Evolutionary conservation across 139 green algal genomes (phyloP).

Genomic region (Chlamydomonas asymmetrica): DNA sequence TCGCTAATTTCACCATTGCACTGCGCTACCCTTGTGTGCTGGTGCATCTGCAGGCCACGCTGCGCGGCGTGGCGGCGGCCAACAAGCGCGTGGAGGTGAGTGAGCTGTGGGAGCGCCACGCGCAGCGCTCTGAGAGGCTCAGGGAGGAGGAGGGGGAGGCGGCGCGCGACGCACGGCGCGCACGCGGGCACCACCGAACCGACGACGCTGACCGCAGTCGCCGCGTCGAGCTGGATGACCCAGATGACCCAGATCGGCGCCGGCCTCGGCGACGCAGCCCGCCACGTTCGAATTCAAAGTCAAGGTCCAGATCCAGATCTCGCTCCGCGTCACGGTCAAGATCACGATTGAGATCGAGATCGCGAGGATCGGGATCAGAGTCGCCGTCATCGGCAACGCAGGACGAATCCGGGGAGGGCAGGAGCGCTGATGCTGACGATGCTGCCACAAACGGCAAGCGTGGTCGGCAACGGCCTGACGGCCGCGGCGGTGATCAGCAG

Average conservation of each 20-base stretch:
- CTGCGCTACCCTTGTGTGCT: no score
- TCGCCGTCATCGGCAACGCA: no score
- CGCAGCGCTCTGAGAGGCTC: no score
- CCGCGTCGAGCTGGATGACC: neutral
- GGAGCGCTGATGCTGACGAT: neutral
- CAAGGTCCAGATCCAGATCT: neutral
- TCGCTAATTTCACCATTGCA: no score
- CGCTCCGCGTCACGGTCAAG: neutral
- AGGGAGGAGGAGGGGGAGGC: conserved; percentile 35
- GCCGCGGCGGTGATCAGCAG: neutral
- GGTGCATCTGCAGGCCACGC: conserved; percentile 42
- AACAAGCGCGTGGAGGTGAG: conserved; percentile 61
- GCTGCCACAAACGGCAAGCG: neutral
- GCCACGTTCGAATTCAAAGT: neutral
- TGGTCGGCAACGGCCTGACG: neutral
- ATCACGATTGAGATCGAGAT: neutral
- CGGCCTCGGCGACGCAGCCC: neutral
- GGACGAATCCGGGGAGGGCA: neutral
- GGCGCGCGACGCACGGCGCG: conserved; percentile 36
- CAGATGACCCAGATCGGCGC: neutral
- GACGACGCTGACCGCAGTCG: neutral
- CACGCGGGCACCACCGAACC: neutral
- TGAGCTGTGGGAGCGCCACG: conserved; percentile 67
- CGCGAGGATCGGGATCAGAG: neutral
- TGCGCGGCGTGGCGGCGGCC: conserved; percentile 49